Evolutionary conservation across 2,329 filamentous ascomycete genomes (phyloP).

Genomic region (Tolypocladium amazonense): DNA sequence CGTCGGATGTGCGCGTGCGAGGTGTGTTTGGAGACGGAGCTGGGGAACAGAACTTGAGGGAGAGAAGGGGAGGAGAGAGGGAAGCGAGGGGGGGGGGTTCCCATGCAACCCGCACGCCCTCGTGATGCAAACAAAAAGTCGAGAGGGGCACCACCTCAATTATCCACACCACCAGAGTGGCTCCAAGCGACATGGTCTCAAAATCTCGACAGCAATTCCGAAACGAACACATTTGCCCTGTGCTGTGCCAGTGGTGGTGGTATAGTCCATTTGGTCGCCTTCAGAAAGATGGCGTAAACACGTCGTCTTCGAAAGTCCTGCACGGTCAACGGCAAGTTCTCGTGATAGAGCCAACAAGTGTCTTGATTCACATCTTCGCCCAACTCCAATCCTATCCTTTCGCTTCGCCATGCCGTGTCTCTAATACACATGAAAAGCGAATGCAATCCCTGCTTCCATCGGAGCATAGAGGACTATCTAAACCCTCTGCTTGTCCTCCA

Average conservation of each 20-base stretch:
- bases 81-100: constrained; percentile 3
- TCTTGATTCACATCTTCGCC: neutral
- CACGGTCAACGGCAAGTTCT: neutral
- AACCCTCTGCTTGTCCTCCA: constrained; percentile 32
- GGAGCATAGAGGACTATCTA: constrained; percentile 38
- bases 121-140: neutral
- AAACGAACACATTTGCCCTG: neutral
- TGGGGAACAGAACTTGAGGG: neutral
- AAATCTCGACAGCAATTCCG: neutral
- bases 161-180: neutral
- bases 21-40: neutral
- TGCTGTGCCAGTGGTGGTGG: neutral
- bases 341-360: neutral
- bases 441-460: constrained; percentile 4
- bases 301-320: neutral
- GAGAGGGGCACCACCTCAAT: neutral
- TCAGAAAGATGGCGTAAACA: neutral
- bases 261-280: neutral
- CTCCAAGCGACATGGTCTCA: neutral
- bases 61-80: neutral
- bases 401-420: constrained; percentile 12
- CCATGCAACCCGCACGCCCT: neutral
- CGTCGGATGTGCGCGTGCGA: neutral
- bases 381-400: neutral
- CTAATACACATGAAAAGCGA: constrained; percentile 11